phyloP scores from a whole-genome alignment of 164 flowering plant species.

The Nymphaea colorata region DNA sequence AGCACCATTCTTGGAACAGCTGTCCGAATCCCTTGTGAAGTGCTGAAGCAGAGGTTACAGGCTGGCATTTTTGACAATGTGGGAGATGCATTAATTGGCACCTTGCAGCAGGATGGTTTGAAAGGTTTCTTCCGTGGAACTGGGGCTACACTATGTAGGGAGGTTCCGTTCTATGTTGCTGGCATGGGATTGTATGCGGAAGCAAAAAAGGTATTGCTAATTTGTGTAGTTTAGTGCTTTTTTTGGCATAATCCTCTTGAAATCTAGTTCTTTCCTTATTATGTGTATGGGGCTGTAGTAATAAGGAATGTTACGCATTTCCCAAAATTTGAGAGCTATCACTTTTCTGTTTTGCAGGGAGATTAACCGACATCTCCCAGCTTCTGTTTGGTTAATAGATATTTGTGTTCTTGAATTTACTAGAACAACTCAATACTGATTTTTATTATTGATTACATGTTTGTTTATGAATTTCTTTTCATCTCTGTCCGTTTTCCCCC shows the following conservation, averaged over 20 bases:
- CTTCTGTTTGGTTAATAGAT: too few relatives aligned
- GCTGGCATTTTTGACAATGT: constrained; percentile 92
- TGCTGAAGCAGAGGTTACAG: constrained; percentile 87
- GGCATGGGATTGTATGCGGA: constrained; percentile 97
- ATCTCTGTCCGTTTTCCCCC: too few relatives aligned
- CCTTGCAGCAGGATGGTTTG: constrained; percentile 84
- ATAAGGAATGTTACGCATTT: too few relatives aligned
- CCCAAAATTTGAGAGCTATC: too few relatives aligned
- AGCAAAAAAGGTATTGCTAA: constrained; percentile 69
- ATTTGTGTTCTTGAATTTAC: too few relatives aligned
- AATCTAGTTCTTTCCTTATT: too few relatives aligned
- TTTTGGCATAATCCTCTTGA: neutral
- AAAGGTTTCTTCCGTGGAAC: constrained; percentile 98
- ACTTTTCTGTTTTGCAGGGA: too few relatives aligned
- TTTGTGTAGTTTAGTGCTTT: neutral
- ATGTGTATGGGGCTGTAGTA: too few relatives aligned
- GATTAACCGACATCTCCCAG: too few relatives aligned
- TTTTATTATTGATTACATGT: too few relatives aligned
- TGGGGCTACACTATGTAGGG: constrained; percentile 92
- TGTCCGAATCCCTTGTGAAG: constrained; percentile 94
- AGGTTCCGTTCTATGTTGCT: constrained; percentile 97
- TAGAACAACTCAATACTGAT: too few relatives aligned
- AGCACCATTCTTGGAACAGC: constrained; percentile 96
- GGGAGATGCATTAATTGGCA: constrained; percentile 88
- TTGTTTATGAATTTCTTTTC: too few relatives aligned